phyloP scores from a whole-genome alignment of 2,329 filamentous ascomycete species.

The Botrytis byssoidea region DNA sequence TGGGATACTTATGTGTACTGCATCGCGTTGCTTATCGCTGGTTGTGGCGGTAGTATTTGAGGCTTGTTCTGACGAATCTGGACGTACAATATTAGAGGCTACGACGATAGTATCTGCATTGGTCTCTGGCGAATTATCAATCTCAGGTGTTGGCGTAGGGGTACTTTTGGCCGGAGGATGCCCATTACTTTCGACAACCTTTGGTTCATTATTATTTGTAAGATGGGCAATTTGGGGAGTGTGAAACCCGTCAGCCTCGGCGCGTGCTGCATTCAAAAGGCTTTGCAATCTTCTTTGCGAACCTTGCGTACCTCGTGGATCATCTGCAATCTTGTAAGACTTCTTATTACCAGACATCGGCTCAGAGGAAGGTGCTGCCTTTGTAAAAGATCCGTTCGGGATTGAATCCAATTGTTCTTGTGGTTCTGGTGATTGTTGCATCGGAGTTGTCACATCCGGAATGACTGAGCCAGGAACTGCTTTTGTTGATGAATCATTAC shows the following conservation, averaged over 20 bases:
- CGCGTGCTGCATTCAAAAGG: constrained; percentile 15
- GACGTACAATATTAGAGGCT: background rate
- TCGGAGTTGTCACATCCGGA: background rate
- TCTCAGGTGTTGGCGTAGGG: background rate
- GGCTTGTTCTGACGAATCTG: background rate
- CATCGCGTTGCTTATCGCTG: background rate
- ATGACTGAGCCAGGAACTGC: background rate
- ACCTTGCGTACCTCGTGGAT: constrained; percentile 6
- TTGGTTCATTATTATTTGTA: background rate
- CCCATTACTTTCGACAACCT: background rate
- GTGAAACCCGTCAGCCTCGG: background rate
- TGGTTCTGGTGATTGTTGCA: background rate
- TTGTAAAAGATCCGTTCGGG: background rate
- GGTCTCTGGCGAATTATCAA: background rate
- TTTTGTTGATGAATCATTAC: background rate
- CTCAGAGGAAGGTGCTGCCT: background rate
- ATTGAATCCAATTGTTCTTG: background rate
- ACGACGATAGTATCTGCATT: background rate
- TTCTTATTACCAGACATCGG: background rate
- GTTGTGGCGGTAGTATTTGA: background rate
- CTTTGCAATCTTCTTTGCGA: constrained; percentile 16
- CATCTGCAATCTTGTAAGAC: constrained; percentile 16
- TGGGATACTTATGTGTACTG: background rate
- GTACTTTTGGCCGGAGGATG: background rate
- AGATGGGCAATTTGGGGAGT: background rate